Percentiles rank a stretch among this genome's conserved stretches.
Evolutionary conservation across 805 yeast species (phyloP).

Genomic region (Candida silvatica): DNA sequence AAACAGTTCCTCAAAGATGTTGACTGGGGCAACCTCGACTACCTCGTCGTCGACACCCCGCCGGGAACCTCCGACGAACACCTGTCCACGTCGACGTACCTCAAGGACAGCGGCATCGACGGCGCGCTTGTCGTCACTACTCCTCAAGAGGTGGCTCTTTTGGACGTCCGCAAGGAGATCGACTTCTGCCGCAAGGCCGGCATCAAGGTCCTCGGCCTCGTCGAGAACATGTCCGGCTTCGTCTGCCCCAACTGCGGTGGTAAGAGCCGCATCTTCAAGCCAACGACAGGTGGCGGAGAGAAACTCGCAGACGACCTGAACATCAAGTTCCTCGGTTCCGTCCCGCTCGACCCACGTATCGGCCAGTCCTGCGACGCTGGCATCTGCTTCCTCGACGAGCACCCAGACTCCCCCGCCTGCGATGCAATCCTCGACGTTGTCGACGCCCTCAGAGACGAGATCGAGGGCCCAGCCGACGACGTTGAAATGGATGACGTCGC

Average conservation of each 20-base stretch:
- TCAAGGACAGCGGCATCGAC: slow-evolving; percentile 86
- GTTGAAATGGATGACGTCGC: too few relatives aligned
- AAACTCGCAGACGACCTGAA: slow-evolving; percentile 71
- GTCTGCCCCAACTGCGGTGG: slow-evolving; percentile 94
- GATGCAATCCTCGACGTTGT: slow-evolving; percentile 80
- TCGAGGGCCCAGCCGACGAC: slow-evolving; percentile 15
- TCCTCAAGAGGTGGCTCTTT: slow-evolving; percentile 93
- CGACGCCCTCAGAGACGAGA: slow-evolving; percentile 48
- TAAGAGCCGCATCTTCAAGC: slow-evolving; percentile 80
- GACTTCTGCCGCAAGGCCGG: slow-evolving; percentile 91
- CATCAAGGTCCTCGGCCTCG: slow-evolving; percentile 78
- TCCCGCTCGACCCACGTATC: slow-evolving; percentile 93
- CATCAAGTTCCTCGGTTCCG: slow-evolving; percentile 79
- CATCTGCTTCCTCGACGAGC: slow-evolving; percentile 68
- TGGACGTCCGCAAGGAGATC: slow-evolving; percentile 93
- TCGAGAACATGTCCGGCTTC: slow-evolving; percentile 97
- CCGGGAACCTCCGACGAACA: slow-evolving; percentile 99
- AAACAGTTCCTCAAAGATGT: slow-evolving; percentile 93
- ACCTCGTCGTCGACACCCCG: slow-evolving; percentile 89
- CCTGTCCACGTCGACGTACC: slow-evolving; percentile 75
- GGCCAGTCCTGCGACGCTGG: slow-evolving; percentile 88
- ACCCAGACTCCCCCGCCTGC: slow-evolving; percentile 91
- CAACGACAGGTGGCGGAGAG: slow-evolving; percentile 96
- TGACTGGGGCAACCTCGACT: slow-evolving; percentile 89
- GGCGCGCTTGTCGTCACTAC: slow-evolving; percentile 95